Conservation (phyloP, 192 early-diverging fungal genomes). For the Chytriomyces confervae region DNA sequence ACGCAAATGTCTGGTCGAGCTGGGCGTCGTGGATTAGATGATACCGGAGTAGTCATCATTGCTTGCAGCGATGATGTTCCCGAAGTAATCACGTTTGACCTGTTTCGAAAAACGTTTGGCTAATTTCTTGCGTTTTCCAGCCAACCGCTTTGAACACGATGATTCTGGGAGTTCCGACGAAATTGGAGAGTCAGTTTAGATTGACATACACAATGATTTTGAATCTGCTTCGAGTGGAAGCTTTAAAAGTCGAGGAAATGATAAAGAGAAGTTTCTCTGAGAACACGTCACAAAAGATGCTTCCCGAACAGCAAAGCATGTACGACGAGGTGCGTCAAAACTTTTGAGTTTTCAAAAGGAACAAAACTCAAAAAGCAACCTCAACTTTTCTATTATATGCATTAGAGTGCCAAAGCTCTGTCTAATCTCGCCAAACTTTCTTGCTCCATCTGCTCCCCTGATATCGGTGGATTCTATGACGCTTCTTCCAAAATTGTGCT, state of each 20-base stretch:
- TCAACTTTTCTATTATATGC: background rate
- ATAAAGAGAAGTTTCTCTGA: conserved; percentile 98
- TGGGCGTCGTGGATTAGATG: conserved; percentile 91
- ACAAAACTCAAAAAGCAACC: background rate
- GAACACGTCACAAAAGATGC: conserved; percentile 79
- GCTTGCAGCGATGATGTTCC: conserved; percentile 67
- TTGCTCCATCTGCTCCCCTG: conserved; percentile 81
- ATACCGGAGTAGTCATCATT: conserved; percentile 92
- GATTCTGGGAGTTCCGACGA: conserved; percentile 86
- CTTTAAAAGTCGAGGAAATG: conserved; percentile 96
- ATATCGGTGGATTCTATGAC: conserved; percentile 79
- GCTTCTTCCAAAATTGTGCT: conserved; percentile 58
- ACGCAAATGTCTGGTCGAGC: conserved; percentile 99
- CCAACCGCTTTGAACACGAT: conserved; percentile 68
- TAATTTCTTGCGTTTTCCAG: conserved; percentile 5
- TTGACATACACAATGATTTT: conserved; percentile 99
- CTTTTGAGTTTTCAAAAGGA: background rate
- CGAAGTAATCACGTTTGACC: conserved; percentile 46
- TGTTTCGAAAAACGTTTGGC: background rate
- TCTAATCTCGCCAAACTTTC: conserved; percentile 67
- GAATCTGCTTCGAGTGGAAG: conserved; percentile 92
- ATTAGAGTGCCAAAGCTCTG: conserved; percentile 65
- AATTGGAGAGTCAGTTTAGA: conserved; percentile 93
- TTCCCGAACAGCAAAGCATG: conserved; percentile 81
- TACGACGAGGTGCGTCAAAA: conserved; percentile 62